Conservation (phyloP, 257 asterid genomes). For the Knoxia roxburghii region DNA sequence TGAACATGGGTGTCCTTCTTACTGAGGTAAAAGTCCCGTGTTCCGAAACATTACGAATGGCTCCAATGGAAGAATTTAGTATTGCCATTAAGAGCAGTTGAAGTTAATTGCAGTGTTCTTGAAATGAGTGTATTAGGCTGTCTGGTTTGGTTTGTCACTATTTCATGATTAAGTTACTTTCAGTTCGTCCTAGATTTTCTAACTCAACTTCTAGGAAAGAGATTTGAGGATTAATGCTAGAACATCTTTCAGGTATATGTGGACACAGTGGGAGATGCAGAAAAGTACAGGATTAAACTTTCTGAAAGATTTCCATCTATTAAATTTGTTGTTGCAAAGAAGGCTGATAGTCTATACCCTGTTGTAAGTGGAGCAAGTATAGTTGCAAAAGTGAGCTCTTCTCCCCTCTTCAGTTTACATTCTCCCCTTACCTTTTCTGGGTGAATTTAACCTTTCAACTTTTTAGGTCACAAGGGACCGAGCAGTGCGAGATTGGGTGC, state of each 20-base stretch:
- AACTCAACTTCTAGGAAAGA: not conserved
- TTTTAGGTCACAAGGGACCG: conserved; percentile 90
- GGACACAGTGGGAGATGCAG: conserved; percentile 97
- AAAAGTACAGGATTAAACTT: conserved; percentile 77
- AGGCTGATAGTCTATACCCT: conserved; percentile 97
- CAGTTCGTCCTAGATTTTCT: not conserved
- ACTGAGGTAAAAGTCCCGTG: conserved; percentile 58
- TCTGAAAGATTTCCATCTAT: conserved; percentile 71
- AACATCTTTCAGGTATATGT: conserved; percentile 61
- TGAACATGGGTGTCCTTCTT: conserved; percentile 76
- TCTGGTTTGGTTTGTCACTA: not conserved
- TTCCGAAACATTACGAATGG: conserved; percentile 14
- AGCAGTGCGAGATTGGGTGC: conserved; percentile 74
- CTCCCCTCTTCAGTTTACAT: conserved; percentile 1
- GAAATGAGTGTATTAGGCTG: not conserved
- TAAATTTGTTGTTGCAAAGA: conserved; percentile 88
- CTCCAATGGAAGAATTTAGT: conserved; percentile 4
- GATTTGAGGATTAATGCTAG: conserved; percentile 15
- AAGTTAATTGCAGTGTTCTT: not conserved
- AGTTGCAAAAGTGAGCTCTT: conserved; percentile 78
- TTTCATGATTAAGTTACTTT: not conserved
- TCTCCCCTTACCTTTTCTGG: conserved; percentile 1
- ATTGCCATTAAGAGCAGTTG: not conserved
- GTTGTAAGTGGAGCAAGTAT: conserved; percentile 99
- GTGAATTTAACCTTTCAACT: conserved; percentile 26